Percentiles rank a stretch among this genome's conserved stretches.
Conservation (phyloP, 257 asterid genomes). For the Solanum lycopersicoides region DNA sequence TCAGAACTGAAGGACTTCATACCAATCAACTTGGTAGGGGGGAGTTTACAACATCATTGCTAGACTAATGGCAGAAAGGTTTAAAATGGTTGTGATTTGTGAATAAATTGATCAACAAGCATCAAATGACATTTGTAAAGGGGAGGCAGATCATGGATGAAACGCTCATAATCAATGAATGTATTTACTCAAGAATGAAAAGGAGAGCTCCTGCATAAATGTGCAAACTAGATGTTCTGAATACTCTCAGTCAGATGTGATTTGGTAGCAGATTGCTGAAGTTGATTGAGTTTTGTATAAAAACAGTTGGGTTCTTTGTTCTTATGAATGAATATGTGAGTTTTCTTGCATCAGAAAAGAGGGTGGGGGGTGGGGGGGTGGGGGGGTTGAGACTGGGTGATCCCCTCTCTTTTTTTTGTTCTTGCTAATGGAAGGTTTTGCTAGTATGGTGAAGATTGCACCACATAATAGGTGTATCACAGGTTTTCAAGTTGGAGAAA, state of each 20-base stretch:
- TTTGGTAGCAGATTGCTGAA: not conserved
- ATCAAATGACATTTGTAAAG: not conserved
- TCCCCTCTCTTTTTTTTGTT: not conserved
- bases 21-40: not conserved
- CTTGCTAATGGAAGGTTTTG: not conserved
- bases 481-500: not conserved
- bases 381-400: not conserved
- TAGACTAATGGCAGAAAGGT: not conserved
- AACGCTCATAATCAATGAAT: not conserved
- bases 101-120: not conserved
- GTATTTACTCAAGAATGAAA: not conserved
- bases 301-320: not conserved
- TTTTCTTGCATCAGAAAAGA: not conserved
- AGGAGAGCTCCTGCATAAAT: not conserved
- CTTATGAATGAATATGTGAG: not conserved
- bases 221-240: not conserved
- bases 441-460: not conserved
- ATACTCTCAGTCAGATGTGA: not conserved
- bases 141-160: not conserved
- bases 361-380: too few relatives aligned
- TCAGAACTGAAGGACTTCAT: not conserved
- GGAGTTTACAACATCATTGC: not conserved
- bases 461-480: not conserved
- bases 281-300: not conserved
- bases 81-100: not conserved